Conservation (phyloP, 1,284 basidiomycete genomes). For the Boletus semigastroideus region DNA sequence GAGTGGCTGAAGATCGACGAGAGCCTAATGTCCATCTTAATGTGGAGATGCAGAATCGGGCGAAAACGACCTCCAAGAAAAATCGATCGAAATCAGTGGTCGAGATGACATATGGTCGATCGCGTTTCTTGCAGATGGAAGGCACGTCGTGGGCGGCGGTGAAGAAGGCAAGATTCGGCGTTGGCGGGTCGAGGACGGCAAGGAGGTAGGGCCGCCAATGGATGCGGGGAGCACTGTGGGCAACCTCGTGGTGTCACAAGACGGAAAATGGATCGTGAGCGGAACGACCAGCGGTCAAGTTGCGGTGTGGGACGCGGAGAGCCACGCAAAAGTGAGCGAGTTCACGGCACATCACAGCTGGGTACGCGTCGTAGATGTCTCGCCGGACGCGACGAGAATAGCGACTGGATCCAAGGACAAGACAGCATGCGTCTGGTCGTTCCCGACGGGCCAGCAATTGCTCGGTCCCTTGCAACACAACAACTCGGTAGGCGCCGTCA, state of each 20-base stretch:
- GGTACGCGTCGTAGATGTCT: slow-evolving; percentile 3
- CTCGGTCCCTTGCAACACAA: neutral
- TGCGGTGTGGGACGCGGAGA: slow-evolving; percentile 1
- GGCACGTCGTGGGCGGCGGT: neutral
- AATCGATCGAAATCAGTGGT: neutral
- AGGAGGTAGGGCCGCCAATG: neutral
- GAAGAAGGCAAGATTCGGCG: slow-evolving; percentile 5
- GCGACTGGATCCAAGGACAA: slow-evolving; percentile 1
- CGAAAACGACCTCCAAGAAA: neutral
- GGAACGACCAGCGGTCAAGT: neutral
- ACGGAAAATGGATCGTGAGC: slow-evolving; percentile 10
- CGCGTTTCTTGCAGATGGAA: neutral
- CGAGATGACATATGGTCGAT: neutral
- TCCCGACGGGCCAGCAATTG: neutral
- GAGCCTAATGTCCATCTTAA: too few relatives aligned
- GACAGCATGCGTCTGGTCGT: slow-evolving; percentile 2
- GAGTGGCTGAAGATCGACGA: neutral
- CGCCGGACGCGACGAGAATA: slow-evolving; percentile 4
- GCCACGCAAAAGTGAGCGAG: neutral
- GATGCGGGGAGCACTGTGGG: neutral
- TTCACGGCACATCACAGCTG: neutral
- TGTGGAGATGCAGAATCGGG: neutral
- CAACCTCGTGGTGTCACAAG: neutral
- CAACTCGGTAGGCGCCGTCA: neutral
- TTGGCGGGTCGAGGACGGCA: slow-evolving; percentile 7